Base-by-base conservation (phyloP, 352 stramenopile species). In the Plasmopara muralis region DNA sequence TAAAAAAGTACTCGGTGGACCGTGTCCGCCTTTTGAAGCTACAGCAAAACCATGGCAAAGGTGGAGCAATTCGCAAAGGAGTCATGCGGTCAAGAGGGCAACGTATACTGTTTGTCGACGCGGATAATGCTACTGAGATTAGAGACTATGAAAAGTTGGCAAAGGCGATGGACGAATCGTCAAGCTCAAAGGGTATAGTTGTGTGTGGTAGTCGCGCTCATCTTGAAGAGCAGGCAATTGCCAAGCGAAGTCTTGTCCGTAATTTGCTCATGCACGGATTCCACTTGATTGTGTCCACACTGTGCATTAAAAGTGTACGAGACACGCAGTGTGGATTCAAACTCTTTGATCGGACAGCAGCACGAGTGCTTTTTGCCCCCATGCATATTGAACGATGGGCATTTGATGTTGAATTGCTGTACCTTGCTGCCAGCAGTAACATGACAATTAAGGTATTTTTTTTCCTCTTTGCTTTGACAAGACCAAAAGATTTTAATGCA, bases 251-350 rank as follows among this genome's bases (percentile, higher is more conserved):
- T 59, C 85, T 82, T 58, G 66, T 94, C 35, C 72, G 91, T 1
- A 97, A 95, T 39, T 53, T 97, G 42, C 67, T 97, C 40, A 97
- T 97, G 91, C 72, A 95, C 41, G 88, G 92, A 14, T 97, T 97
- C 49, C 90, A 97, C 59, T 63, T 93, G 55, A 84, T 95, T 48
- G 89, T 97, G 30, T 74, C 79, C 30, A 83, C 90, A 37, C 64
- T 98, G 35, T 93, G 79, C 48, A 79, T 93, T 2, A 68, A 84
- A 49, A 80, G 76, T 57, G 82, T 98, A 43, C 79, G 85, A 39
- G 92, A 98, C 57, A 98, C 92, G 16, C 90, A 97, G 67, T 98
- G 92, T 58, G 92, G 92, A 15, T 98, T 98, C 64, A 98, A 98
- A 63, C 75, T 98, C 13, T 96, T 98, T 54, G 87, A 95, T 47